Evolutionary conservation across 495 filamentous ascomycete genomes (phyloP), one percentile per base, ranked within the genome.

Genomic region (Xanthoparmelia taractica): DNA sequence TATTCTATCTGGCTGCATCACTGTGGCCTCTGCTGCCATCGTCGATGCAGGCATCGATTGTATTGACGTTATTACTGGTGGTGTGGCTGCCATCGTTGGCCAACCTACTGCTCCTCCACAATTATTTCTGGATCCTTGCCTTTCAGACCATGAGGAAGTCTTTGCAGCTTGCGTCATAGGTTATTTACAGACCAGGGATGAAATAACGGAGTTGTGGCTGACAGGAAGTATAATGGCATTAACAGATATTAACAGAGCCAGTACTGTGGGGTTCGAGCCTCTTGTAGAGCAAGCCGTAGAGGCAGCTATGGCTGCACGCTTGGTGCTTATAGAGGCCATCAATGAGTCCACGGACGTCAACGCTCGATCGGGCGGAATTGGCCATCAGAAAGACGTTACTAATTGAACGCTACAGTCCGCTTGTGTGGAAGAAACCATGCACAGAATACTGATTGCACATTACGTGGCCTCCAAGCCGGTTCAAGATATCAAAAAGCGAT

Each of bases 11-110:
- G 91, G 90, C 1, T 96, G 92, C 72, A 91, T 98, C 65, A 97
- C 90, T 2, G 92, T 91, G 64, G 91, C 94, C 40, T 91, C 91
- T 63, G 95, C 94, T n/a, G 94, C 95, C 10, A 86, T 98, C 74
- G 87, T 87, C 2, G 95, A 98, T 76, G 95, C 94, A 0, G 91
- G 90, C 4, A 96, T 98, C 66, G 94, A 98, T 70, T 97, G 92
- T 73, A 84, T 97, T 38, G 94, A 97, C 73, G 79, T 96, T 36
- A 89, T 96, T 6, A 80, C 88, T 18, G 94, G 93, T 7, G 94
- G 94, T 29, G 88, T 97, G 43, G 91, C 92, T 20, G 95, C 91
- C 13, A 69, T 96, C 25, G 88, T 92, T 27, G 68, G 63, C 58
- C 64, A 70, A 60, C 62, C 64, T 25, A 45, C 57, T 48, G 54